Conservation (phyloP, 2,329 filamentous ascomycete genomes). For the Verticillium longisporum region DNA sequence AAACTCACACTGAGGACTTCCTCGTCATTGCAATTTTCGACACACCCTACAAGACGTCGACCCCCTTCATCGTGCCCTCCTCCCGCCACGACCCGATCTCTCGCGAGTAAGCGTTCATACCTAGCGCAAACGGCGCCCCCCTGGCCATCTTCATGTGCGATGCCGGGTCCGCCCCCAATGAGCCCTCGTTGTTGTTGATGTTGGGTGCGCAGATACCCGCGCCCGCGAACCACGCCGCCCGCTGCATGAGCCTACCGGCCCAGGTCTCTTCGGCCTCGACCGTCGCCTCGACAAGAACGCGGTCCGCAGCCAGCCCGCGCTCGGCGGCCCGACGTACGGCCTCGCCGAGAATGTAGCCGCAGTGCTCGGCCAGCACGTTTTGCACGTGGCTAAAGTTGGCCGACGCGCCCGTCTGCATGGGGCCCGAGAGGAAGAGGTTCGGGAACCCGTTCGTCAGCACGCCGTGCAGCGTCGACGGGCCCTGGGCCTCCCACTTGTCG, state of each 20-base stretch:
- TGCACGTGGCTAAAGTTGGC: conserved; percentile 30
- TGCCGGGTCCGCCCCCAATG: conserved; percentile 17
- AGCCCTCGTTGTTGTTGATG: conserved; percentile 42
- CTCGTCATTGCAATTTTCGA: not conserved
- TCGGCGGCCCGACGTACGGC: conserved; percentile 13
- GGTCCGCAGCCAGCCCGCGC: conserved; percentile 5
- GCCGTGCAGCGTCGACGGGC: conserved; percentile 45
- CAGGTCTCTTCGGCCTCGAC: conserved; percentile 39
- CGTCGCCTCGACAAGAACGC: conserved; percentile 33
- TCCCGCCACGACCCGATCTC: conserved; percentile 19
- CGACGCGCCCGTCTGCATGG: conserved; percentile 30
- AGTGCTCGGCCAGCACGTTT: conserved; percentile 29
- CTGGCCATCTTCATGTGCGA: conserved; percentile 23
- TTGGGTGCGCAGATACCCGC: conserved; percentile 45
- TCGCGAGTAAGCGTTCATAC: conserved; percentile 22
- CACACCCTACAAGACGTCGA: not conserved
- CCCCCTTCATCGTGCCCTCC: conserved; percentile 19
- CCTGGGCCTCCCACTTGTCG: conserved; percentile 33
- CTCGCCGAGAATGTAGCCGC: conserved; percentile 27
- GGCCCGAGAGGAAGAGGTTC: conserved; percentile 43
- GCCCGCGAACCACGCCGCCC: conserved; percentile 30
- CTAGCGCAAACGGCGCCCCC: conserved; percentile 20
- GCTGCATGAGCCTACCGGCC: conserved; percentile 29
- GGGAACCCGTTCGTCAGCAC: conserved; percentile 41
- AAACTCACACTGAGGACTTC: too few relatives aligned